These are phyloP conservation scores for Penicillium roqueforti DNA, from an alignment of 495 filamentous ascomycete species.

Conservation along the genomic window DNA sequence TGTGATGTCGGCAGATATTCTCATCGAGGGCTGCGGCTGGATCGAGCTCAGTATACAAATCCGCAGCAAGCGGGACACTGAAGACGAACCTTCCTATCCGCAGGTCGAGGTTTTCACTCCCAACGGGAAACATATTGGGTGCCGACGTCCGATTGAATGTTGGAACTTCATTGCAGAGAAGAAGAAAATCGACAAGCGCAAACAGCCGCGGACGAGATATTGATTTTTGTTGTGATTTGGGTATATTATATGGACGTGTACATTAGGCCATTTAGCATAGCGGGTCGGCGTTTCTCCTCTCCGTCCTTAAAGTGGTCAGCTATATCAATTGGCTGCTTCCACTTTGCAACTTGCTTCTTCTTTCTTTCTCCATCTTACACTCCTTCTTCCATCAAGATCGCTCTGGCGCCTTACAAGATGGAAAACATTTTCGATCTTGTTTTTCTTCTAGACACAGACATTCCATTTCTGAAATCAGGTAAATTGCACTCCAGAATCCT, in stretches of 20 bases:
- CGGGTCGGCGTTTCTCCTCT: slow-evolving; percentile 8
- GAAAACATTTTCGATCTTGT: no score
- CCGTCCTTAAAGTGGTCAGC: no score
- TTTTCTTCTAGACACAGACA: no score
- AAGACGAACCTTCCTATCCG: slow-evolving; percentile 46
- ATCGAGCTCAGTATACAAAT: slow-evolving; percentile 83
- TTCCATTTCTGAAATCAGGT: no score
- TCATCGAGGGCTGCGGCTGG: slow-evolving; percentile 92
- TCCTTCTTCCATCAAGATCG: no score
- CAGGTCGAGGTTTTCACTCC: slow-evolving; percentile 82
- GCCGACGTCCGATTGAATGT: slow-evolving; percentile 67
- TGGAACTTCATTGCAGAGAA: slow-evolving; percentile 50
- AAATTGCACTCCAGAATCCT: no score
- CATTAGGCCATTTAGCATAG: slow-evolving; percentile 6
- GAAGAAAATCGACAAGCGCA: slow-evolving; percentile 32
- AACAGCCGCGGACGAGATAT: slow-evolving; percentile 16
- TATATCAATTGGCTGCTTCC: no score
- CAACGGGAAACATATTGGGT: slow-evolving; percentile 68
- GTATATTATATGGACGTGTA: neutral
- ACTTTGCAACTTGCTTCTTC: no score
- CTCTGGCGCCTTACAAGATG: no score
- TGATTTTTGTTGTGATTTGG: slow-evolving; percentile 16
- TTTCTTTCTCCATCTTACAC: no score
- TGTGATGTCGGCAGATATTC: slow-evolving; percentile 72
- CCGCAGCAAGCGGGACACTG: slow-evolving; percentile 45